These are phyloP conservation scores for Solanum chiquidenum DNA, from an alignment of 257 asterid species.

Conservation along the genomic window DNA sequence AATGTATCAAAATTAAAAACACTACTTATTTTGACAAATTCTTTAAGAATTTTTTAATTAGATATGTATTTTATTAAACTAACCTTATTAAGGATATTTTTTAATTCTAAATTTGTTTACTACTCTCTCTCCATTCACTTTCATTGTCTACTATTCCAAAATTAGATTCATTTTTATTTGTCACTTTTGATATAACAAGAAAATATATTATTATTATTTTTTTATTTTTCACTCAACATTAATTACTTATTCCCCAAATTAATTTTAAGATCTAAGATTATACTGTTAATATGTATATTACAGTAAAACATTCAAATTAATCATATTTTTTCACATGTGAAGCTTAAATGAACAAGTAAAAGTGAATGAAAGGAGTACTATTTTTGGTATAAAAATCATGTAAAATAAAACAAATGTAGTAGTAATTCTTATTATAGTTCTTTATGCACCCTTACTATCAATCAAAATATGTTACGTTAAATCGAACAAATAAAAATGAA, in stretches of 20 bases:
- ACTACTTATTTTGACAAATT: neutral
- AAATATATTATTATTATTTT: too few species aligned
- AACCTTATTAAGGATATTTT: neutral
- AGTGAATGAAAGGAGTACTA: accelerated
- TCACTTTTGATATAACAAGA: too few species aligned
- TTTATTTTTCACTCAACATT: neutral
- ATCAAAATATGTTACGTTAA: neutral
- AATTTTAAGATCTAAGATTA: neutral
- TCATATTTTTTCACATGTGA: neutral
- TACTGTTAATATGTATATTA: neutral
- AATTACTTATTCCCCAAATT: neutral
- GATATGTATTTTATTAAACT: neutral
- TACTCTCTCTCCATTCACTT: neutral
- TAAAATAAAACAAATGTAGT: too few species aligned
- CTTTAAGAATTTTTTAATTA: neutral
- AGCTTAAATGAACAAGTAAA: too few species aligned
- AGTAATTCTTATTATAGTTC: neutral
- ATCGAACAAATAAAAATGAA: accelerated
- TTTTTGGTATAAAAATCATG: neutral
- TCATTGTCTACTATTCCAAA: accelerated
- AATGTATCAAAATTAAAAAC: accelerated
- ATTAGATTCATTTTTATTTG: neutral
- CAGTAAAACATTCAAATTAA: accelerated
- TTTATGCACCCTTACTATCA: accelerated
- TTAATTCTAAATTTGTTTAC: neutral